A percentile compares a stretch with the other conserved stretches of the same genome.
Conservation (phyloP, 305 asterid species). For the Stenogyne calaminthoides region DNA sequence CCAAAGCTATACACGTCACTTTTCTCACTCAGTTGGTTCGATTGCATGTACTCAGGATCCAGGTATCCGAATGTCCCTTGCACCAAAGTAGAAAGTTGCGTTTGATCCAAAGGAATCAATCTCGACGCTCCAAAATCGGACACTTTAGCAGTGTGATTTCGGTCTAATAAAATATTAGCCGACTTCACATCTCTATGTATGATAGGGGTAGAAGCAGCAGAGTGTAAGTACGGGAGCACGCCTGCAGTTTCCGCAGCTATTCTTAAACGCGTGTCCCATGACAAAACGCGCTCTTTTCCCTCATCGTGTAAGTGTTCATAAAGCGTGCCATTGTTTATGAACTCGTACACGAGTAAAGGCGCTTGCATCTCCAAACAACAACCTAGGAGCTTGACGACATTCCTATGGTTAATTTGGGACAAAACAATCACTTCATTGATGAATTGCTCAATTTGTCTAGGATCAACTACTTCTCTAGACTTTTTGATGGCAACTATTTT, state of each 20-base stretch:
- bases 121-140: slow-evolving; percentile 41
- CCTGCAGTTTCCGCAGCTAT: not conserved
- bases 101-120: slow-evolving; percentile 29
- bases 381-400: not conserved
- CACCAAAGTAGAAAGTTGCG: not conserved
- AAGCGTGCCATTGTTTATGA: slow-evolving; percentile 28
- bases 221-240: not conserved
- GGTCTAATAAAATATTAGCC: not conserved
- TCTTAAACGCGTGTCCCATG: not conserved
- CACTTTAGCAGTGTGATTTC: slow-evolving; percentile 24
- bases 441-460: slow-evolving; percentile 32
- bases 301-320: slow-evolving; percentile 23
- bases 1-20: not conserved
- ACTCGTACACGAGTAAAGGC: not conserved
- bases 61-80: slow-evolving; percentile 31
- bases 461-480: slow-evolving; percentile 29
- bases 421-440: slow-evolving; percentile 23
- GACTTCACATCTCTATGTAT: not conserved
- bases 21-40: slow-evolving; percentile 27
- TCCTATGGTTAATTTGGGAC: not conserved
- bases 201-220: not conserved
- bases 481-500: slow-evolving; percentile 35
- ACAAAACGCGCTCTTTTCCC: not conserved
- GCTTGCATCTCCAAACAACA: not conserved
- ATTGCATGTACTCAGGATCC: slow-evolving; percentile 36